Evolutionary conservation across 78 protist genomes (phyloP).

Genomic region (Dictyostelium intermedium): DNA sequence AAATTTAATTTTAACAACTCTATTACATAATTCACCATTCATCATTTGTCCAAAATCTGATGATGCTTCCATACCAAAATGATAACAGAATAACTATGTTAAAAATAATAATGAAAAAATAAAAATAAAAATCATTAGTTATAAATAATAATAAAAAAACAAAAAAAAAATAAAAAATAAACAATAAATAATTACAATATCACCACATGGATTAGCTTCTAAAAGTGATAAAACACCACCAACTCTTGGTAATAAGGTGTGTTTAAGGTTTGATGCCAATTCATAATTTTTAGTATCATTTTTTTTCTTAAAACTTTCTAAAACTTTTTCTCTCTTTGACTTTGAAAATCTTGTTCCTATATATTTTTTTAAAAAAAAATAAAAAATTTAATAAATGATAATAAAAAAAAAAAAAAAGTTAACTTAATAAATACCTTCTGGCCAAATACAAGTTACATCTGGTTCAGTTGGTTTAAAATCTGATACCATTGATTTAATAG

Average conservation of each 20-base stretch:
- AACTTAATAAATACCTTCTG: slow-evolving; percentile 22
- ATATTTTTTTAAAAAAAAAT: too few relatives aligned
- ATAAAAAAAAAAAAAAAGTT: too few relatives aligned
- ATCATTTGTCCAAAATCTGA: slow-evolving; percentile 47
- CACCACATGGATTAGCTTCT: slow-evolving; percentile 77
- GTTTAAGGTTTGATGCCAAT: slow-evolving; percentile 55
- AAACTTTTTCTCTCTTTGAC: slow-evolving; percentile 74
- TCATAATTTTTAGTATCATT: slow-evolving; percentile 59
- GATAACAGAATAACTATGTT: slow-evolving; percentile 62
- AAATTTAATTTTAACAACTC: slow-evolving; percentile 59
- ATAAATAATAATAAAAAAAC: neutral
- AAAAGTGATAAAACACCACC: slow-evolving; percentile 65
- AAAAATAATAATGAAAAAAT: neutral
- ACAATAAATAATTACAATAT: slow-evolving; percentile 44
- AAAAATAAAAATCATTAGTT: neutral
- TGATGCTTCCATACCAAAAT: slow-evolving; percentile 74
- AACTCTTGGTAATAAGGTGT: slow-evolving; percentile 68
- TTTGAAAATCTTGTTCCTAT: slow-evolving; percentile 57
- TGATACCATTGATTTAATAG: slow-evolving; percentile 28
- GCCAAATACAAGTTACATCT: slow-evolving; percentile 76
- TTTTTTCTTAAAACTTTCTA: slow-evolving; percentile 71
- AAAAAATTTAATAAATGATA: too few relatives aligned
- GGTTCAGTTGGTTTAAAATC: slow-evolving; percentile 70
- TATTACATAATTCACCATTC: slow-evolving; percentile 65
- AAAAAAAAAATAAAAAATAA: neutral